Conservation (phyloP, 768 basidiomycete genomes). For the Termitomyces sp. region DNA sequence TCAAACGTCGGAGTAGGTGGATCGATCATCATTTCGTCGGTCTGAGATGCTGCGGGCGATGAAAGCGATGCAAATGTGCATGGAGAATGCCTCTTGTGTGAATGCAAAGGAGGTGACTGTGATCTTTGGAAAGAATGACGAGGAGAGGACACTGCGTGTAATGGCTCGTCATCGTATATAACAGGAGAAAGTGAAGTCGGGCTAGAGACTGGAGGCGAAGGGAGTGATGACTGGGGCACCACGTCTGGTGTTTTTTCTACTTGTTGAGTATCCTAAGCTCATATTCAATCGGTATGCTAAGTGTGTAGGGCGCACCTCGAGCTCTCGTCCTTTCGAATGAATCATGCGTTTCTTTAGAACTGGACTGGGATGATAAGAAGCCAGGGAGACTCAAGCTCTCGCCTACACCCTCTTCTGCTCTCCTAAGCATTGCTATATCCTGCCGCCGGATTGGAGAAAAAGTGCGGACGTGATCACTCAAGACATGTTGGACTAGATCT, state of each 20-base stretch:
- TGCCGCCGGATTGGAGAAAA: slow-evolving; percentile 38
- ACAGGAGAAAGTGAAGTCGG: slow-evolving; percentile 15
- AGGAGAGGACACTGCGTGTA: not conserved
- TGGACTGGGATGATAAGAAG: slow-evolving; percentile 5
- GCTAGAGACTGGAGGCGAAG: slow-evolving; percentile 31
- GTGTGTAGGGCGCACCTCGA: slow-evolving; percentile 2
- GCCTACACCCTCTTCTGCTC: slow-evolving; percentile 43
- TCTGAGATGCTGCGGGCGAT: slow-evolving; percentile 17
- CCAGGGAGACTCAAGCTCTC: slow-evolving; percentile 28
- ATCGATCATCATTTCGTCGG: slow-evolving; percentile 2
- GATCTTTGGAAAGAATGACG: not conserved
- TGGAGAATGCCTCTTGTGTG: not conserved
- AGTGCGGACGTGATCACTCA: slow-evolving; percentile 41
- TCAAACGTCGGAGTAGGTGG: slow-evolving; percentile 17
- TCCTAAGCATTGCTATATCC: slow-evolving; percentile 40
- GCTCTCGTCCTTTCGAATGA: not conserved
- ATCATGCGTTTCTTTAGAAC: not conserved
- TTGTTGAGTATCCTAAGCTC: not conserved
- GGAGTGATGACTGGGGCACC: slow-evolving; percentile 24
- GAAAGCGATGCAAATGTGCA: slow-evolving; percentile 25
- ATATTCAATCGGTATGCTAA: not conserved
- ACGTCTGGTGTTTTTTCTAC: slow-evolving; percentile 1
- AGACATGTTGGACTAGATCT: slow-evolving; percentile 43
- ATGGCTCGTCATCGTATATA: not conserved
- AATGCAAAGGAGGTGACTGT: not conserved